Evolutionary conservation across 2,329 filamentous ascomycete genomes (phyloP).

Genomic region (Aspergillus fumigatiaffinis): DNA sequence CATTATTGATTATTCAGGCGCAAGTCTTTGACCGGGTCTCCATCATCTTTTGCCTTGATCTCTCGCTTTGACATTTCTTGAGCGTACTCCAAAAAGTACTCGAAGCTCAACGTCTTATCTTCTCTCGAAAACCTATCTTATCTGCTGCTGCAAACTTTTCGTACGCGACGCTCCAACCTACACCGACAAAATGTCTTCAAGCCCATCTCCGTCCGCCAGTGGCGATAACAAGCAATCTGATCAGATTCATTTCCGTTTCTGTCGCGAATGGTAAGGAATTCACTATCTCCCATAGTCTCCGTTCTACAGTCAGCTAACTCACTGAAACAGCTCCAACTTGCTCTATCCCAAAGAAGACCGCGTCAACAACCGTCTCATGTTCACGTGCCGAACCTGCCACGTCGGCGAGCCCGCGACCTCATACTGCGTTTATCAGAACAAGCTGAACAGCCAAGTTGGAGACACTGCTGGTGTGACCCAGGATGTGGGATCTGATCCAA

Average conservation of each 20-base stretch:
- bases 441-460: constrained; percentile 83
- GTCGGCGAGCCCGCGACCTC: constrained; percentile 83
- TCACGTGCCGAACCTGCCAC: constrained; percentile 92
- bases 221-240: constrained; percentile 47
- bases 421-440: constrained; percentile 92
- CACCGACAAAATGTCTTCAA: constrained; percentile 35
- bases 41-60: neutral
- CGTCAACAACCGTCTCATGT: constrained; percentile 77
- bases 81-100: neutral
- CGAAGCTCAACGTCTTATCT: neutral
- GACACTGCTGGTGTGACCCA: constrained; percentile 97
- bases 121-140: neutral
- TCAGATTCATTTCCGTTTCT: constrained; percentile 96
- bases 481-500: constrained; percentile 95
- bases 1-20: neutral
- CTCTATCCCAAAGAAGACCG: constrained; percentile 95
- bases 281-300: neutral
- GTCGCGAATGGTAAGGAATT: constrained; percentile 75
- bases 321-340: constrained; percentile 73
- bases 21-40: neutral
- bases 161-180: neutral
- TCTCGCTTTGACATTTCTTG: neutral
- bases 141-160: neutral
- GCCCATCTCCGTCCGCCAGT: constrained; percentile 39
- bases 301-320: constrained; percentile 14